Evolutionary conservation across 805 yeast species (phyloP), one percentile per base, ranked within the genome.

Genomic region (Pichia heedii): DNA sequence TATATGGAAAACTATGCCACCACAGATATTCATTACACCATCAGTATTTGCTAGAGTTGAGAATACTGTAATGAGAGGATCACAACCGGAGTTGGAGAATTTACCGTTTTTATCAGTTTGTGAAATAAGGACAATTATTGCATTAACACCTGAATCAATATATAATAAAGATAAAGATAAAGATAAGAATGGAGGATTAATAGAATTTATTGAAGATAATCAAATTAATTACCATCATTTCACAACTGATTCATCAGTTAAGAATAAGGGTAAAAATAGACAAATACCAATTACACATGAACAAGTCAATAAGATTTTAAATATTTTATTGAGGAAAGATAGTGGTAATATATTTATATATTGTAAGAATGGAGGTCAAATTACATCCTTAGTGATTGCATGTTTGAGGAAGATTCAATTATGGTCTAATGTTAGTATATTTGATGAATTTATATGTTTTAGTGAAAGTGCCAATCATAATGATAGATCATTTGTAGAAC

Each of bases 381-480:
- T 85, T 2, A 85, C 95, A 0, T 77, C 90, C 21, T 66, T 93
- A 37, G 77, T 86, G 1, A 74, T 90, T 21, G 97, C 96, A 4
- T 88, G 97, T 58, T 64, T 88, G 33, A 65, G 98, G 30, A 84
- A 84, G 52, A 64, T 84, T 18, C 83, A 86, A 22, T 77, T 82
- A 52, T 93, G 98, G 98, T 81, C 93, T 10, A 74, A 84, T 7
- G 85, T 87, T 3, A 81, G 96, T 0, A 88, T 90, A 13, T 77
- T 84, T 53, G 85, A 81, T 50, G 98, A 90, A 63, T 89, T 84
- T 54, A 72, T 83, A 35, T 76, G 79, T 44, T 89, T 76, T 59
- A 76, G 89, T 9, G 79, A 85, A 15, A 79, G 81, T 41, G 78
- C 86, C 27, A 88, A 88, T 36, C 76, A 85, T 36, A 83, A 84